Evolutionary conservation across 1,284 basidiomycete species (phyloP), one percentile per base, ranked within the genome.

Genomic region (Xanthoconium separans): DNA sequence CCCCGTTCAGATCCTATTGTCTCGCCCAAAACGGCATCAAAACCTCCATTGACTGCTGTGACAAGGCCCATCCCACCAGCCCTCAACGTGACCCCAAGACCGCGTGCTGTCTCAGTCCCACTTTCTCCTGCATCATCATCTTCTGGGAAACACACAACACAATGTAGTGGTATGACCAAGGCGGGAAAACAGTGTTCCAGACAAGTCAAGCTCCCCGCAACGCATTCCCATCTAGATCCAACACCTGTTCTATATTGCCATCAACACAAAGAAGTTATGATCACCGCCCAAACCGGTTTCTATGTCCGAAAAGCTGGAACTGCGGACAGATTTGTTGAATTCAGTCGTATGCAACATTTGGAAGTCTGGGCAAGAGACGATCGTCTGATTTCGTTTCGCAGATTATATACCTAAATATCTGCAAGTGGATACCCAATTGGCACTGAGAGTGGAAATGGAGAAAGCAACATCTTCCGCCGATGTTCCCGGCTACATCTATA

Each of bases 341-440:
- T 87, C 62, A 73, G 74, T 53, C 77, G 87, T 69, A 67, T 63
- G 70, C 47, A 18, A 40, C 20, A 37, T 48, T 48, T 53, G 22
- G 4, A 46, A 50, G 40, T 45, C 39, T 3, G 48, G 10, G 15
- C 41, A 37, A 51, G 44, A 36, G 33, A 44, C 18, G 16, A 27
- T 47, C 43, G 39, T 56, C 56, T 69, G 50, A 67, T 55, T 30
- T 48, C 27, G 31, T 54, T 65, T 55, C 47, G 60, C 53, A 89
- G 88, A 82, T 58, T 91, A 81, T 76, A 85, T 91, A 60, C 85
- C 87, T 7, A 61, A 70, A 18, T 89, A 90, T 64, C 69, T 91
- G 39, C 78, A 81, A 49, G 64, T 69, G 5, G 80, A 83, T 55
- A 89, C 88, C 27, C 83, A 84, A 60, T 74, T 80, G 33, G 77